These are phyloP conservation scores for Neopestalotiopsis clavispora DNA, from an alignment of 2,329 filamentous ascomycete species.

Conservation along the genomic window DNA sequence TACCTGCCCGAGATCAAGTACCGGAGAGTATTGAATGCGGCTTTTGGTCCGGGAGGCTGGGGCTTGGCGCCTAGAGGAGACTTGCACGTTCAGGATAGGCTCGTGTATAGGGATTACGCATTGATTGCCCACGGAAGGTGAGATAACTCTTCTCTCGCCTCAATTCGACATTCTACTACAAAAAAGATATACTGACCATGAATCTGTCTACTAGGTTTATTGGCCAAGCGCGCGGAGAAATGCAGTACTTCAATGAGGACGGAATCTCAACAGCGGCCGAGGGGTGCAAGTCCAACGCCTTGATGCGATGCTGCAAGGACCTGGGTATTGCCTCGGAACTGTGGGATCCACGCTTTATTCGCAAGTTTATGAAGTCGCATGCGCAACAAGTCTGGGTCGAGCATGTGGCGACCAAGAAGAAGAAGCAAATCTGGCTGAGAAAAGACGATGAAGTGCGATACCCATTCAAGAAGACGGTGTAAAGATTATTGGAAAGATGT, in stretches of 20 bases:
- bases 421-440: constrained; percentile 82
- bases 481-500: neutral
- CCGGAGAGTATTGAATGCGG: constrained; percentile 82
- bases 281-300: constrained; percentile 95
- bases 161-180: neutral
- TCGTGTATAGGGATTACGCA: constrained; percentile 89
- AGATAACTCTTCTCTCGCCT: constrained; percentile 30
- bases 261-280: constrained; percentile 93
- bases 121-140: constrained; percentile 87
- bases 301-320: constrained; percentile 99
- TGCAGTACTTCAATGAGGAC: constrained; percentile 89
- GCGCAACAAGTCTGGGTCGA: constrained; percentile 88
- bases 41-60: constrained; percentile 96
- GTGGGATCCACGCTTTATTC: constrained; percentile 93
- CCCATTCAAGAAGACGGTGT: constrained; percentile 53
- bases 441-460: constrained; percentile 79
- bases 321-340: constrained; percentile 92
- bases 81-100: constrained; percentile 80
- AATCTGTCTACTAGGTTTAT: constrained; percentile 68
- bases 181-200: neutral
- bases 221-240: constrained; percentile 90
- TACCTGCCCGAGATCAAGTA: constrained; percentile 99
- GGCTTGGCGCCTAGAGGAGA: constrained; percentile 88
- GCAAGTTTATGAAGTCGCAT: constrained; percentile 76
- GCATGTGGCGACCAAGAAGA: constrained; percentile 85